phyloP scores from a whole-genome alignment of 306 rosid species.

The Quercus gilva region DNA sequence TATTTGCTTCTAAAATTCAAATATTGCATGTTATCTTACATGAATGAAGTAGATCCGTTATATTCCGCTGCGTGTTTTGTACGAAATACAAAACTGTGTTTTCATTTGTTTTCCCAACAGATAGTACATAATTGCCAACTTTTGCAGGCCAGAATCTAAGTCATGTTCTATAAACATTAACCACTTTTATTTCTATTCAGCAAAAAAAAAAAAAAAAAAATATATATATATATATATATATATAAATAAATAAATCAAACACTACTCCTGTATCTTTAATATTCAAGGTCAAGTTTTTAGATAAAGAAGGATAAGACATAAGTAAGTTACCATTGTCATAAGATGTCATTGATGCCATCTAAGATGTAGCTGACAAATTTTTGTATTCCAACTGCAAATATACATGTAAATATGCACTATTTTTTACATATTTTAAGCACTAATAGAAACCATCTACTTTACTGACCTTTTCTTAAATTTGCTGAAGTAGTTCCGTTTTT shows the following conservation, averaged over 20 bases:
- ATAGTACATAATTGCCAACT: too few relatives aligned
- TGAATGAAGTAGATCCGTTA: too few relatives aligned
- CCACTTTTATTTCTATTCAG: too few relatives aligned
- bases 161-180: neutral
- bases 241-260: too few relatives aligned
- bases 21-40: too few relatives aligned
- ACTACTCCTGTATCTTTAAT: neutral
- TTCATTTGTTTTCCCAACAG: too few relatives aligned
- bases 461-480: slow-evolving; percentile 46
- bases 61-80: too few relatives aligned
- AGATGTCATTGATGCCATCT: neutral
- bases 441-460: slow-evolving; percentile 10
- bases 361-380: neutral
- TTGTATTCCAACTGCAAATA: neutral
- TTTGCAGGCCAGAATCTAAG: too few relatives aligned
- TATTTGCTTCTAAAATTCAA: too few relatives aligned
- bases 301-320: neutral
- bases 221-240: too few relatives aligned
- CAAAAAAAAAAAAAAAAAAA: too few relatives aligned
- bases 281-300: neutral
- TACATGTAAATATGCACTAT: neutral
- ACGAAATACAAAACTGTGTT: too few relatives aligned
- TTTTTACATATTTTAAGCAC: neutral
- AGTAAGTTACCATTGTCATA: neutral
- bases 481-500: slow-evolving; percentile 9